Evolutionary conservation across 2,329 filamentous ascomycete species (phyloP).

Genomic region (Pseudogymnoascus sp.): DNA sequence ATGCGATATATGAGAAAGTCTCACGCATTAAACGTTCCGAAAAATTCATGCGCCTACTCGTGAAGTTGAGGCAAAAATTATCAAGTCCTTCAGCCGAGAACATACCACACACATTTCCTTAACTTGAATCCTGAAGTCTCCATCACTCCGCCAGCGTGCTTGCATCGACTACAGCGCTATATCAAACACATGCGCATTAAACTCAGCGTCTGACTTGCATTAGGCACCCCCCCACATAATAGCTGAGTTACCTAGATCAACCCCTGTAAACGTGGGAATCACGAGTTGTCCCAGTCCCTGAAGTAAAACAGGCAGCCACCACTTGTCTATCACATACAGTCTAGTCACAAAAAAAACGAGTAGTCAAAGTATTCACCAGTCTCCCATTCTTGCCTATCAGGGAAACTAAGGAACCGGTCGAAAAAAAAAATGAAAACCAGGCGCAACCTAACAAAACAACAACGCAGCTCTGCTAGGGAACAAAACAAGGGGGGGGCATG

Average conservation of each 20-base stretch:
- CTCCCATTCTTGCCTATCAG: conserved; percentile 6
- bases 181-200: not conserved
- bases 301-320: not conserved
- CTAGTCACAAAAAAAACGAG: not conserved
- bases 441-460: conserved; percentile 6
- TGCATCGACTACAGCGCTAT: not conserved
- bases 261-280: conserved; percentile 3
- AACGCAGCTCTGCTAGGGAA: conserved; percentile 4
- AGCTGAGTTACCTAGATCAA: not conserved
- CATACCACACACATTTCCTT: not conserved
- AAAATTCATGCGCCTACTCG: too few relatives aligned
- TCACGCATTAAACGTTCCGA: too few relatives aligned
- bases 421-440: conserved; percentile 5
- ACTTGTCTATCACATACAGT: not conserved
- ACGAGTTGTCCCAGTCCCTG: not conserved
- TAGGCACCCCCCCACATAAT: not conserved
- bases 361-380: conserved; percentile 7
- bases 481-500: conserved; percentile 2
- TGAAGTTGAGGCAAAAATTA: not conserved
- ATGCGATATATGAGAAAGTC: too few relatives aligned
- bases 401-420: conserved; percentile 5
- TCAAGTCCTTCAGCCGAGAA: not conserved
- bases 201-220: not conserved
- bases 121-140: not conserved
- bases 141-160: not conserved